Evolutionary conservation across 257 asterid species (phyloP).

Genomic region (Rhazya stricta): DNA sequence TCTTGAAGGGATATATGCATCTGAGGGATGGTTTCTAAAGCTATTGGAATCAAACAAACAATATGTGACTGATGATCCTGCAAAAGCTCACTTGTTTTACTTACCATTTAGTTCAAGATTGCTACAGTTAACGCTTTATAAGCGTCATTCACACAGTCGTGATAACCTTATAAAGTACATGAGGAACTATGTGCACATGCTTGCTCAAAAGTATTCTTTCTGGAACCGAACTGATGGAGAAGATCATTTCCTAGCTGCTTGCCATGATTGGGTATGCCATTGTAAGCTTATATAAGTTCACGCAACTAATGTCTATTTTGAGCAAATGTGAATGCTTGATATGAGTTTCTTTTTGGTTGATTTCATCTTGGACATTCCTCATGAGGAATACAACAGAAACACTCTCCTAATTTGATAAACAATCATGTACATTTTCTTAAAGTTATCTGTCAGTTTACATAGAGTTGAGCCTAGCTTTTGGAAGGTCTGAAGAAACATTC

Average conservation of each 20-base stretch:
- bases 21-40: slow-evolving; percentile 94
- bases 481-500: neutral
- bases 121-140: slow-evolving; percentile 45
- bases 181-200: slow-evolving; percentile 34
- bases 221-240: slow-evolving; percentile 77
- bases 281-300: neutral
- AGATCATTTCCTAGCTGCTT: slow-evolving; percentile 82
- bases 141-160: slow-evolving; percentile 49
- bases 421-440: too few relatives aligned
- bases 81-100: slow-evolving; percentile 68
- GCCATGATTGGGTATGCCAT: slow-evolving; percentile 81
- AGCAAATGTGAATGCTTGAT: neutral
- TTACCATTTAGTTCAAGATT: slow-evolving; percentile 65
- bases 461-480: neutral
- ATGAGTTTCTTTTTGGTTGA: neutral
- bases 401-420: neutral
- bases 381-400: neutral
- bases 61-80: slow-evolving; percentile 49
- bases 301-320: neutral
- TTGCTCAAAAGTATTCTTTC: slow-evolving; percentile 41
- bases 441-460: too few relatives aligned
- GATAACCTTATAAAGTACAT: slow-evolving; percentile 34
- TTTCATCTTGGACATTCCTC: neutral
- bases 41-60: slow-evolving; percentile 48
- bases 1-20: slow-evolving; percentile 77